Conservation (phyloP, 352 stramenopile species). For the Pythium aphanidermatum region DNA sequence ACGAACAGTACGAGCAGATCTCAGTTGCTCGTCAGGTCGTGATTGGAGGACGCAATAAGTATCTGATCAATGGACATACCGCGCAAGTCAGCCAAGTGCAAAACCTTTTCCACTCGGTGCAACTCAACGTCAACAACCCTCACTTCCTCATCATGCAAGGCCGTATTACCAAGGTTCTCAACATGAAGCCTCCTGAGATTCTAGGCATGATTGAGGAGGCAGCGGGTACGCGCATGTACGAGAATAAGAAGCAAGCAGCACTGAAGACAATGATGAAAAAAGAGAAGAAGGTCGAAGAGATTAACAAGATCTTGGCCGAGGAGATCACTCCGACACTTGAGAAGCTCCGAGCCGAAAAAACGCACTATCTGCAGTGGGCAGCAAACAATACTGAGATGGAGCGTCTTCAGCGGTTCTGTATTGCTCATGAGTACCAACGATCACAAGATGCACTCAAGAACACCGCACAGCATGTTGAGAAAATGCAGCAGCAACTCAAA, state of each 20-base stretch:
- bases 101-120: conserved; percentile 99
- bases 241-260: conserved; percentile 98
- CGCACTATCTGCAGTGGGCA: conserved; percentile 97
- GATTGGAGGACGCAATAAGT: conserved; percentile 99
- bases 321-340: conserved; percentile 99
- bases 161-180: conserved; percentile 98
- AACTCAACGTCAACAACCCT: conserved; percentile 99
- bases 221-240: conserved; percentile 99
- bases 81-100: conserved; percentile 97
- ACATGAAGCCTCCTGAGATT: conserved; percentile 99
- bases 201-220: conserved; percentile 99
- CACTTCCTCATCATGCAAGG: conserved; percentile 99
- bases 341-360: conserved; percentile 95
- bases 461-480: conserved; percentile 82
- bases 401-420: conserved; percentile 94
- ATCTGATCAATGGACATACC: conserved; percentile 98
- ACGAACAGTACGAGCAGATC: conserved; percentile 98
- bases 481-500: conserved; percentile 85
- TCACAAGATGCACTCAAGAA: conserved; percentile 84
- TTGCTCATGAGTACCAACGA: conserved; percentile 94
- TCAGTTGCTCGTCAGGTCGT: conserved; percentile 98
- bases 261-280: conserved; percentile 99
- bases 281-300: conserved; percentile 98
- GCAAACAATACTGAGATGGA: conserved; percentile 99
- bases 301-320: conserved; percentile 96